Base-by-base conservation (phyloP, 2,329 filamentous ascomycete species). In the Botrytis hyacinthi region DNA sequence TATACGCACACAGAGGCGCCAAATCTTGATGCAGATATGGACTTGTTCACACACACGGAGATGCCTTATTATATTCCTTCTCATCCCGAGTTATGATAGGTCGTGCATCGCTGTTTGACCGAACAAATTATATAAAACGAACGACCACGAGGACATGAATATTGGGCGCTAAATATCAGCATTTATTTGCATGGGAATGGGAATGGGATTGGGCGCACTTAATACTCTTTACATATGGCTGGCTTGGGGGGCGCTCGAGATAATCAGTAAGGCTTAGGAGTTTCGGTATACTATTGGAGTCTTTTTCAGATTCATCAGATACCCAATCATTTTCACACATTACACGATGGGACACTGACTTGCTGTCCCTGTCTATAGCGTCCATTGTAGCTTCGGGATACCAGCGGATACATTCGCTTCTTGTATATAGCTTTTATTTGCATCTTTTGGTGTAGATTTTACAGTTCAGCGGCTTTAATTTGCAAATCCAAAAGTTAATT, bases 301-400 rank as follows among this genome's bases (percentile, higher is more conserved):
- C 29, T 57, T 9, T 42, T 69, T 57, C n/a, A 44, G 18, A 57
- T 29, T 69, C 46, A 40, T 57, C 16, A 68, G 66, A 69, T 69
- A 69, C 66, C 66, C 66, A 57, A 69, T 69, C 48, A 26, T 57
- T 57, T 68, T 69, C 18, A 32, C 65, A 29, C n/a, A 29, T 42
- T 57, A 7, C n/a, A 44, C 22, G n/a, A 51, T 29, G 66, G 48
- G 51, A 22, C 51, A 40, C 10, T 40, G 5, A 48, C n/a, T 26
- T 22, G n/a, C 6, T 32, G 46, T 26, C 26, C 51, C n/a, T 14
- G 22, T 67, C 32, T 40, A 32, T n/a, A 57, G n/a, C 5, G 18
- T 57, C 4, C 14, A 26, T 20, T 48, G n/a, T 44, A 57, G 48
- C 35, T 57, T 22, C 3, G 12, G 40, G 48, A n/a, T 57, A 26